phyloP scores from a whole-genome alignment of 2,329 filamentous ascomycete genomes.

The Cucurbitaria berberidis region DNA sequence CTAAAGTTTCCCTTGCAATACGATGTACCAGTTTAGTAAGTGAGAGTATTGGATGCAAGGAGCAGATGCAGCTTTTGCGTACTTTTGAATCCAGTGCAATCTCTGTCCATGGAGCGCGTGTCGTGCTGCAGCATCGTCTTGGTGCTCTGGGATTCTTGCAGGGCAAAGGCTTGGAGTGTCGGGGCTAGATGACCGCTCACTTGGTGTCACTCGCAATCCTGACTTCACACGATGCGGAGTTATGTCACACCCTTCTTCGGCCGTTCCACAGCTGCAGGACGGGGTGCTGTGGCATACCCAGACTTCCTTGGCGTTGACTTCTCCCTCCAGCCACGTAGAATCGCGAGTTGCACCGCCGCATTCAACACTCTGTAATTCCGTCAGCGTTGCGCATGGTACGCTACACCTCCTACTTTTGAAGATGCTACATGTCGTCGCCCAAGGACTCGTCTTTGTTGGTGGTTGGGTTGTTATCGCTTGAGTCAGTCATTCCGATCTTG shows the following conservation, averaged over 20 bases:
- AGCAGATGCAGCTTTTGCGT: neutral
- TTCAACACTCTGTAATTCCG: neutral
- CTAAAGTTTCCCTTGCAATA: slow-evolving; percentile 5
- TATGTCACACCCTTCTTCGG: slow-evolving; percentile 3
- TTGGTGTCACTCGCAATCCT: neutral
- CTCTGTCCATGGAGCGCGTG: neutral
- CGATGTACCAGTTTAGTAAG: neutral
- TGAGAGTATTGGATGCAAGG: slow-evolving; percentile 7
- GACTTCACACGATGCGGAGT: neutral
- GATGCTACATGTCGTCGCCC: neutral
- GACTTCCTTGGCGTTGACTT: slow-evolving; percentile 12
- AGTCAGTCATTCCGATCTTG: neutral
- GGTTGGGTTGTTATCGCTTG: neutral
- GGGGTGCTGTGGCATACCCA: slow-evolving; percentile 12
- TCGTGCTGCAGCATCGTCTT: neutral
- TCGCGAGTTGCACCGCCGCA: neutral
- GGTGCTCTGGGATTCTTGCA: neutral
- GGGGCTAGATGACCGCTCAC: neutral
- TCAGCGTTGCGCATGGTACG: neutral
- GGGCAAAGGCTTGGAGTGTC: slow-evolving; percentile 6
- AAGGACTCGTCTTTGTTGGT: neutral
- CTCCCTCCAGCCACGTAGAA: neutral
- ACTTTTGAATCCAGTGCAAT: neutral
- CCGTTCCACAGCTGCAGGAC: slow-evolving; percentile 5
- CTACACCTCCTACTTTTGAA: neutral